Evolutionary conservation across 73 alveolate species (phyloP), one percentile per base, ranked within the genome.

Genomic region (Durusdinium trenchii): DNA sequence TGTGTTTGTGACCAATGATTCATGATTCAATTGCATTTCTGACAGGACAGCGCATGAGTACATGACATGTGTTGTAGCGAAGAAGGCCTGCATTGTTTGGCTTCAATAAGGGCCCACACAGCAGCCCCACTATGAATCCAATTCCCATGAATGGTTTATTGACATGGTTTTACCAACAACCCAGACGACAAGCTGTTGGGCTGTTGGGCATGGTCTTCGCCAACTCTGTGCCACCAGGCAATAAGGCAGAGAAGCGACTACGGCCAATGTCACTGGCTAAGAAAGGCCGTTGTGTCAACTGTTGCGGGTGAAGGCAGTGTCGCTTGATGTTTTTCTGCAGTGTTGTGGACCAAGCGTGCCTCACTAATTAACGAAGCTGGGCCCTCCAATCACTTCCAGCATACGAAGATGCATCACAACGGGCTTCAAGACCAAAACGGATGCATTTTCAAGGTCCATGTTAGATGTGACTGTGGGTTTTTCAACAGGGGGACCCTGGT

Each of bases 221-320:
- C 38, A 0, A 28, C 61, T 28, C 47, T 47, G 69, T 54, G n/a
- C 83, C 50, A 28, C 45, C 84, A 87, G 95, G 97, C 36, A 90
- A 69, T 75, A 35, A 14, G 47, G 20, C 60, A 5, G 97, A 90
- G 60, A 36, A 90, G 86, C 97, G 97, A 32, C 81, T 75, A 35
- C 69, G 97, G 64, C 97, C 76, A 5, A 90, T 90, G 97, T 18
- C 14, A 14, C 90, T 79, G 9, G 64, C 28, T 20, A 9, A 12
- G 64, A 54, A 54, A 20, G 64, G 64, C 9, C 9, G 64, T 9
- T 9, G 64, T 20, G 9, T 20, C 9, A 54, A 54, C 28, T 9
- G 64, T 54, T 54, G 64, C 28, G 20, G 9, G 9, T 54, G 64
- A 20, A 9, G 28, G 20, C 20, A 20, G 64, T 9, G 9, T 20